These are phyloP conservation scores for Monosporascus sp. DNA, from an alignment of 2,329 filamentous ascomycete genomes.

Conservation along the genomic window DNA sequence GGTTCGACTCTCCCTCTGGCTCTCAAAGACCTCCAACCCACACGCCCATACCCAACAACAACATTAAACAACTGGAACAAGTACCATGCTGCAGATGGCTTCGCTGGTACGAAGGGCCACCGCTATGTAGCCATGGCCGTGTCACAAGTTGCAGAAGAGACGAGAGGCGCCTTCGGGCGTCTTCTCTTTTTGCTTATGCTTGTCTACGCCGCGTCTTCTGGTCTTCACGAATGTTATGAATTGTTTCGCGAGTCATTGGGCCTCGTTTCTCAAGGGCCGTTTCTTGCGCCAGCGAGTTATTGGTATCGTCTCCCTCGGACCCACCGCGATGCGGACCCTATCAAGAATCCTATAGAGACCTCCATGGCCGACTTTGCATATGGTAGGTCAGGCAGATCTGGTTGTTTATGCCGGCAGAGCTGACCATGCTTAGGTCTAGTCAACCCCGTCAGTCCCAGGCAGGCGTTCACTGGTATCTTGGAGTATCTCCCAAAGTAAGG, in stretches of 20 bases:
- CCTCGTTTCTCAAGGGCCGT: background rate
- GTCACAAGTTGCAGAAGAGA: background rate
- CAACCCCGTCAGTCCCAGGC: background rate
- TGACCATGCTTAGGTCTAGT: background rate
- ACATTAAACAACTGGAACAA: background rate
- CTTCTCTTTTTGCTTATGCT: background rate
- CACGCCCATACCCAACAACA: background rate
- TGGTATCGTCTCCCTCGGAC: background rate
- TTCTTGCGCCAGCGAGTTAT: background rate
- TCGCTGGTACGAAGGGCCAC: background rate
- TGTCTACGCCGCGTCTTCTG: background rate
- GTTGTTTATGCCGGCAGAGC: too few species aligned
- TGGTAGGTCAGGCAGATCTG: background rate
- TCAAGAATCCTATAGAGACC: background rate
- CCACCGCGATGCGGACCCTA: background rate
- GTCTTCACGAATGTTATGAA: background rate
- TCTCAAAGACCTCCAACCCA: background rate
- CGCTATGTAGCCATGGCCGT: background rate
- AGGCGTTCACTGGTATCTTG: background rate
- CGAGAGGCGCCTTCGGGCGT: background rate
- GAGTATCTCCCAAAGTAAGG: background rate
- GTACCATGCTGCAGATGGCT: background rate
- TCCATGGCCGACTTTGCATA: background rate
- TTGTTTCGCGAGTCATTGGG: background rate
- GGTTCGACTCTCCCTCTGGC: background rate